Evolutionary conservation across 2,329 filamentous ascomycete species (phyloP), one percentile per base, ranked within the genome.

Genomic region (Aureobasidium sp.): DNA sequence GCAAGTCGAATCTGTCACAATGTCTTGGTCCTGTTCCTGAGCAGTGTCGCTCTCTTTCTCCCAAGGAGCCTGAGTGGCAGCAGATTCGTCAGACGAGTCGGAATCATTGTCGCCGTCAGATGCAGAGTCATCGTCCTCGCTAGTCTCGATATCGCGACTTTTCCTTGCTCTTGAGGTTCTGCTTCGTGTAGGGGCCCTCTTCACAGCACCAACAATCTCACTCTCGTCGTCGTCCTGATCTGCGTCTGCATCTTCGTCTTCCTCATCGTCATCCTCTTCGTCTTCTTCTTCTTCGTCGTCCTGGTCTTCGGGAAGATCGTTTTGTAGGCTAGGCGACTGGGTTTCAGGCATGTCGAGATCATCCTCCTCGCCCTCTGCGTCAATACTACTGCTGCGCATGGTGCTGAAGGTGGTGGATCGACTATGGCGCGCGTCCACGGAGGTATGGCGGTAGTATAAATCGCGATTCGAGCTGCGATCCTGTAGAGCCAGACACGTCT

Each of bases 1-100:
- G 84, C 86, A 89, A 64, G 81, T 80, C 68, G 83, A 85, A 20
- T 80, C 79, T 68, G 80, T 80, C 34, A 75, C 73, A 64, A 75
- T 74, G 63, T 77, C 79, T 12, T 81, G 80, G 39, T 87, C 85
- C 12, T 81, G 81, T 3, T 84, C 85, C 62, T 81, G 81, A 52
- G 75, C 79, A 63, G 81, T 82, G 20, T 80, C 79, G 70, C 77
- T 80, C 64, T 78, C 81, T 53, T 75, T 79, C 61, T 81, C 79
- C 72, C 79, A 82, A 42, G 81, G 80, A 36, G 79, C 78, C 47
- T 80, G 83, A 32, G 73, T 75, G 32, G 76, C 75, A 50, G 69
- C 70, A 34, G 69, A 67, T 20, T 64, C 64, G 56, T 66, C 67
- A n/a, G 48, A 55, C 34, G 73, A 68, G 17, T 71, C 72, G 17